A percentile compares a stretch with the other conserved stretches of the same genome.
These are phyloP conservation scores for Phialophora macrospora DNA, from an alignment of 2,329 filamentous ascomycete species.

Conservation along the genomic window DNA sequence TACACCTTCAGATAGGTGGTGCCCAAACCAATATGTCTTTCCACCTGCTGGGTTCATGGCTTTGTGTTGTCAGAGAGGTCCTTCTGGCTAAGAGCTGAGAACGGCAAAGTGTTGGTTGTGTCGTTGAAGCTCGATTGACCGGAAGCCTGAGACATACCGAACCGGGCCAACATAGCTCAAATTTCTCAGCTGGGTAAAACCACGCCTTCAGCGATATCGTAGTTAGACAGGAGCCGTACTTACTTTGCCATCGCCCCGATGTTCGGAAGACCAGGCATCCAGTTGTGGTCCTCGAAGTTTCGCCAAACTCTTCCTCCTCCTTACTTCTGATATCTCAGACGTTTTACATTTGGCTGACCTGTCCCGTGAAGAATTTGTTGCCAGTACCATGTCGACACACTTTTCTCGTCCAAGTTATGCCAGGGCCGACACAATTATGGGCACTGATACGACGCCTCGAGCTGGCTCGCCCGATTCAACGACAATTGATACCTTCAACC, in stretches of 20 bases:
- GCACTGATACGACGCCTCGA: constrained; percentile 17
- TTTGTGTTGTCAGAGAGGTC: neutral
- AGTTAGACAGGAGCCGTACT: neutral
- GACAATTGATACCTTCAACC: constrained; percentile 8
- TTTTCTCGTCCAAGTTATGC: constrained; percentile 21
- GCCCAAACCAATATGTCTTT: neutral
- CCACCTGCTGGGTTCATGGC: neutral
- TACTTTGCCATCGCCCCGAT: neutral
- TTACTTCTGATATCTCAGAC: neutral
- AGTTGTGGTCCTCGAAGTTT: neutral
- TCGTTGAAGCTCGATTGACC: neutral
- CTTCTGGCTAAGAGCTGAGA: neutral
- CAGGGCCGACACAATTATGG: constrained; percentile 18
- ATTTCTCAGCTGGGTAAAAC: neutral
- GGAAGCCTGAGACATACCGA: constrained; percentile 7
- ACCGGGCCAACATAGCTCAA: constrained; percentile 7
- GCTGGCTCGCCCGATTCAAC: constrained; percentile 22
- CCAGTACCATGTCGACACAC: constrained; percentile 16
- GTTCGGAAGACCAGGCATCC: neutral
- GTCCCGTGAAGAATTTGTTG: neutral
- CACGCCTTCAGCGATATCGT: neutral
- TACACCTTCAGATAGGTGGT: neutral
- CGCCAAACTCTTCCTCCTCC: neutral
- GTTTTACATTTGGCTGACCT: neutral
- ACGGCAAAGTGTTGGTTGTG: neutral